These are phyloP conservation scores for Breynia disticha DNA, from an alignment of 441 rosid species.

Conservation along the genomic window DNA sequence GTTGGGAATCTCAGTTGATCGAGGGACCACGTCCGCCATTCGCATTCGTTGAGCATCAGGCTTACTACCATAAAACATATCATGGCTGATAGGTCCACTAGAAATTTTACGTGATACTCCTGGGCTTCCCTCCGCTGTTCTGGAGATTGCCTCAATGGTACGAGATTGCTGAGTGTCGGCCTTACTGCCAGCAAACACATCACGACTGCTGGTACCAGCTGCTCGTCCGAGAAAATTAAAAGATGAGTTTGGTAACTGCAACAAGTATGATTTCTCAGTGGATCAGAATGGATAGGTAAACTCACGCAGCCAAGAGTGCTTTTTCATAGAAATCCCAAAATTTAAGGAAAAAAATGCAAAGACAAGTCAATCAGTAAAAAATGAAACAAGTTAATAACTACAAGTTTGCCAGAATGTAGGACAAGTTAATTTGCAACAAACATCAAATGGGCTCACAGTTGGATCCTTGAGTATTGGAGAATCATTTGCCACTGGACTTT, in stretches of 20 bases:
- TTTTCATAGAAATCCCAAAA: neutral
- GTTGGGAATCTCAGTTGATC: neutral
- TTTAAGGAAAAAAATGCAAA: neutral
- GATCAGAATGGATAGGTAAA: neutral
- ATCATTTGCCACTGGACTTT: conserved; percentile 62
- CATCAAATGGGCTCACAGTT: conserved; percentile 26
- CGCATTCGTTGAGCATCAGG: no score
- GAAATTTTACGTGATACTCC: conserved; percentile 34
- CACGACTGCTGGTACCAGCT: conserved; percentile 38
- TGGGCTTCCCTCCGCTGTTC: conserved; percentile 38
- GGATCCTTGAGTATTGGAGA: conserved; percentile 53
- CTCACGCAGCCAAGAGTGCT: neutral
- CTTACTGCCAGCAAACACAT: conserved; percentile 36
- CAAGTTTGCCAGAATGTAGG: no score
- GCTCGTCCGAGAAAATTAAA: conserved; percentile 28
- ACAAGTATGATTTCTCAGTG: conserved; percentile 6
- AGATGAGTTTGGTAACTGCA: conserved; percentile 31
- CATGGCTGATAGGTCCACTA: conserved; percentile 31
- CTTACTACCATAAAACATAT: no score
- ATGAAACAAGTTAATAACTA: no score
- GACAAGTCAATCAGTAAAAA: no score
- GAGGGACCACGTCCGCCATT: no score
- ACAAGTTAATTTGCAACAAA: neutral
- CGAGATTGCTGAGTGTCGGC: conserved; percentile 29
- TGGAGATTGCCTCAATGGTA: neutral